These are phyloP conservation scores for Podosphaera xanthii DNA, from an alignment of 2,329 filamentous ascomycete genomes.

Conservation along the genomic window DNA sequence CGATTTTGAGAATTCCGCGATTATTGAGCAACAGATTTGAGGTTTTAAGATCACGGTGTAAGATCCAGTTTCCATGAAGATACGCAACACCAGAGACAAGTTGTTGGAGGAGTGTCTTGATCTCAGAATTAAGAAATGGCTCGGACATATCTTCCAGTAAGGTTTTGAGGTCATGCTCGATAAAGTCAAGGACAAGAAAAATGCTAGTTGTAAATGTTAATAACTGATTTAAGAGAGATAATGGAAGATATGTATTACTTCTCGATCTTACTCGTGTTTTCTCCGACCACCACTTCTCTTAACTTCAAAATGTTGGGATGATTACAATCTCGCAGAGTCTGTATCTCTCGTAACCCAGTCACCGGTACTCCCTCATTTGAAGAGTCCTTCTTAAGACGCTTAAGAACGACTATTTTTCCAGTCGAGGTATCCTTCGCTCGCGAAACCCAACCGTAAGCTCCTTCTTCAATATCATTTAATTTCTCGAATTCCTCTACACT, in stretches of 20 bases:
- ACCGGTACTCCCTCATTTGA: conserved; percentile 58
- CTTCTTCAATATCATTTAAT: conserved; percentile 92
- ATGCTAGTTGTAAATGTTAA: conserved; percentile 30
- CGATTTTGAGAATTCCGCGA: conserved; percentile 80
- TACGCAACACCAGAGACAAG: conserved; percentile 61
- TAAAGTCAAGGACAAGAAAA: conserved; percentile 88
- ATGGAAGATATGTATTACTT: conserved; percentile 20
- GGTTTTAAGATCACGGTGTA: conserved; percentile 84
- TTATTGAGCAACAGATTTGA: conserved; percentile 91
- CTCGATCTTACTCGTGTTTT: conserved; percentile 28
- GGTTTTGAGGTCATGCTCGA: conserved; percentile 89
- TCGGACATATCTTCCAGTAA: conserved; percentile 86
- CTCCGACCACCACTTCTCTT: conserved; percentile 64
- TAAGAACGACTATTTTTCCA: conserved; percentile 68
- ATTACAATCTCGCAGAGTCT: conserved; percentile 58
- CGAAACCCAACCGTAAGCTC: conserved; percentile 86
- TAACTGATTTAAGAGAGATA: background rate
- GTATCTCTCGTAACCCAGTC: conserved; percentile 81
- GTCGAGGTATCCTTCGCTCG: conserved; percentile 53
- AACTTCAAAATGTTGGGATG: conserved; percentile 69
- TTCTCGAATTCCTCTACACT: conserved; percentile 77
- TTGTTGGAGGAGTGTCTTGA: conserved; percentile 74
- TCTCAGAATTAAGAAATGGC: conserved; percentile 76
- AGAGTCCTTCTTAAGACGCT: conserved; percentile 76
- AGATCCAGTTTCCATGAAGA: conserved; percentile 73